These are phyloP conservation scores for Fulvia fulva DNA, from an alignment of 2,329 filamentous ascomycete genomes.

Conservation along the genomic window DNA sequence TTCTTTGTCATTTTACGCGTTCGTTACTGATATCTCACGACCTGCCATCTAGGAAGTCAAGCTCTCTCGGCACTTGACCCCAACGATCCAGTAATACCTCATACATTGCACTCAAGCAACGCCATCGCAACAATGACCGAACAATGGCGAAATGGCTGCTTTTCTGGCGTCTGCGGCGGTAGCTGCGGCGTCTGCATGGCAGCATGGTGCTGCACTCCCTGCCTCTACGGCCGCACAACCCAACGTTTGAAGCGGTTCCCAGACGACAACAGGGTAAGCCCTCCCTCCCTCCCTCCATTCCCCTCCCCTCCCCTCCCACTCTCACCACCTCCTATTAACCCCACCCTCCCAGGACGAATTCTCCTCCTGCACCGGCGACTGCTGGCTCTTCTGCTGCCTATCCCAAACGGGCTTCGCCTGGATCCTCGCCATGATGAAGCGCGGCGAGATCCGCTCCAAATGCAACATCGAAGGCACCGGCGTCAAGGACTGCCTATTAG, in stretches of 20 bases:
- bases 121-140: not conserved
- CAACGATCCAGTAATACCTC: not conserved
- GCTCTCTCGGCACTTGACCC: not conserved
- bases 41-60: not conserved
- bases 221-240: conserved; percentile 17
- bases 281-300: no score
- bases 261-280: conserved; percentile 6
- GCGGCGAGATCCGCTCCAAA: conserved; percentile 12
- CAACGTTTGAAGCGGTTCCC: conserved; percentile 2
- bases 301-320: no score
- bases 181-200: conserved; percentile 17
- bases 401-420: conserved; percentile 3
- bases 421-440: conserved; percentile 13
- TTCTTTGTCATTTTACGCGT: not conserved
- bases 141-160: conserved; percentile 21
- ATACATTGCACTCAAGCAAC: not conserved
- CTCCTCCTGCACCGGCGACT: conserved; percentile 9
- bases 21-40: not conserved
- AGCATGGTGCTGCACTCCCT: conserved; percentile 17
- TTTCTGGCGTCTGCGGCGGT: conserved; percentile 19
- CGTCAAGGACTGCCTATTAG: conserved; percentile 9
- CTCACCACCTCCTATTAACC: conserved; percentile 2
- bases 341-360: conserved; percentile 8
- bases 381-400: conserved; percentile 9
- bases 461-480: conserved; percentile 5